These are phyloP conservation scores for Scheffersomyces stipitis DNA, from an alignment of 805 yeast genomes.

Conservation along the genomic window DNA sequence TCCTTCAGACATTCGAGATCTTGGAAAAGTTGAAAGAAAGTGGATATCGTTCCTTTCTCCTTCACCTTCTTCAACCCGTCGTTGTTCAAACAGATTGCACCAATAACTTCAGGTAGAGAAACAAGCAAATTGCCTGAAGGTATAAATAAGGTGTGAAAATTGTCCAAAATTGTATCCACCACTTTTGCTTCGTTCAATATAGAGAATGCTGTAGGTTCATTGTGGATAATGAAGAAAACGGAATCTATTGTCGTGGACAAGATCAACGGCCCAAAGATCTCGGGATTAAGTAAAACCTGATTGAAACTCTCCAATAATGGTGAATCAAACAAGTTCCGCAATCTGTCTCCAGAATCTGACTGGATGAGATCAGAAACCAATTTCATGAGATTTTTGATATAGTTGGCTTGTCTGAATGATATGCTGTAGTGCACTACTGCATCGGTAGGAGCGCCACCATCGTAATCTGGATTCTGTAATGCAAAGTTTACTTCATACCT, in stretches of 20 bases:
- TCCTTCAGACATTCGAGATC: constrained; percentile 51
- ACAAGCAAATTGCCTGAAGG: constrained; percentile 59
- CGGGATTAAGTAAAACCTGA: constrained; percentile 54
- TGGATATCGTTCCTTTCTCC: constrained; percentile 33
- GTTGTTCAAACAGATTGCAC: constrained; percentile 77
- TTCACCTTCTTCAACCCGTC: constrained; percentile 66
- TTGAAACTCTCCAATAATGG: constrained; percentile 65
- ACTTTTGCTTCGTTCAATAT: constrained; percentile 77
- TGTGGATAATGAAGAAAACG: constrained; percentile 71
- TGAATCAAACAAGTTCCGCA: constrained; percentile 84
- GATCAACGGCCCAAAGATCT: constrained; percentile 65
- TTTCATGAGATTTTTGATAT: constrained; percentile 51
- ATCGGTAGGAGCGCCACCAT: constrained; percentile 40
- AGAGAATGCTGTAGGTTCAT: constrained; percentile 86
- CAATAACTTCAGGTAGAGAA: constrained; percentile 70
- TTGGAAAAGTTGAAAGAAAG: constrained; percentile 52
- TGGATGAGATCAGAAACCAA: constrained; percentile 63
- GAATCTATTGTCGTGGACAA: constrained; percentile 62
- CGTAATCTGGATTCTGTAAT: constrained; percentile 54
- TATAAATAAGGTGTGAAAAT: constrained; percentile 55
- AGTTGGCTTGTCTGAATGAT: constrained; percentile 58
- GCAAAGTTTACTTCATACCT: constrained; percentile 67
- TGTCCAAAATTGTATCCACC: constrained; percentile 60
- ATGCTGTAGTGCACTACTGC: constrained; percentile 52
- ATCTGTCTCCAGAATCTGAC: constrained; percentile 78